Conservation (phyloP, 2,329 filamentous ascomycete genomes). For the Colletotrichum orchidophilum region DNA sequence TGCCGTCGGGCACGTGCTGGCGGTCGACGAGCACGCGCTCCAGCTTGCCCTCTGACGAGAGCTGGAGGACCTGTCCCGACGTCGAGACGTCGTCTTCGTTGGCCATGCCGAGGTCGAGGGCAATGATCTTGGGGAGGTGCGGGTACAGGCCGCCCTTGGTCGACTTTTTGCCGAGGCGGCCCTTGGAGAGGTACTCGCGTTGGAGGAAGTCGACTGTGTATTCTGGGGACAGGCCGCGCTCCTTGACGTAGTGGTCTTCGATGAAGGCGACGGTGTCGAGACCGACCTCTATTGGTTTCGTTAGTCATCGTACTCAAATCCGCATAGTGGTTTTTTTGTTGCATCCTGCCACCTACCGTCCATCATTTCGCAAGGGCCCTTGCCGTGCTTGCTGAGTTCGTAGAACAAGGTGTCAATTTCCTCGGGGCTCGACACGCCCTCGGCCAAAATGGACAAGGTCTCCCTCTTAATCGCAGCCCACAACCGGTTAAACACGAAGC, state of each 20-base stretch:
- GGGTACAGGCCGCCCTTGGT: constrained; percentile 51
- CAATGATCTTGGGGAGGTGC: constrained; percentile 36
- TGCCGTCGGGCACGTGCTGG: constrained; percentile 53
- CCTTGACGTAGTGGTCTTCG: constrained; percentile 61
- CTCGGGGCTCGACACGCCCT: constrained; percentile 58
- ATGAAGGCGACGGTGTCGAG: constrained; percentile 64
- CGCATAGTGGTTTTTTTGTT: not conserved
- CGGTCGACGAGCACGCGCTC: constrained; percentile 37
- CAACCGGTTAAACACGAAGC: constrained; percentile 64
- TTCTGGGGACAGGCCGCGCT: constrained; percentile 51
- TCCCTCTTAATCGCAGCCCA: constrained; percentile 68
- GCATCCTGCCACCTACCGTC: constrained; percentile 31
- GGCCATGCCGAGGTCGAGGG: not conserved
- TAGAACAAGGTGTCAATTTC: constrained; percentile 59
- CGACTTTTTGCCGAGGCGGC: constrained; percentile 57
- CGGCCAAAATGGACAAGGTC: constrained; percentile 56
- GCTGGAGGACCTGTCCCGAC: constrained; percentile 28
- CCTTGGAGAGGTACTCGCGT: constrained; percentile 52
- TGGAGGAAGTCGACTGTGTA: constrained; percentile 56
- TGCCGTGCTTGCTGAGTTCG: constrained; percentile 37
- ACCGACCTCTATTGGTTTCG: constrained; percentile 51
- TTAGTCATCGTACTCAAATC: not conserved
- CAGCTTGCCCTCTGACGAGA: constrained; percentile 35
- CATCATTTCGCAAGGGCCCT: constrained; percentile 40
- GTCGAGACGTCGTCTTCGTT: not conserved